A percentile compares a stretch with the other conserved stretches of the same genome.
Evolutionary conservation across 805 yeast genomes (phyloP).

Genomic region (Starmerella riodocensis): DNA sequence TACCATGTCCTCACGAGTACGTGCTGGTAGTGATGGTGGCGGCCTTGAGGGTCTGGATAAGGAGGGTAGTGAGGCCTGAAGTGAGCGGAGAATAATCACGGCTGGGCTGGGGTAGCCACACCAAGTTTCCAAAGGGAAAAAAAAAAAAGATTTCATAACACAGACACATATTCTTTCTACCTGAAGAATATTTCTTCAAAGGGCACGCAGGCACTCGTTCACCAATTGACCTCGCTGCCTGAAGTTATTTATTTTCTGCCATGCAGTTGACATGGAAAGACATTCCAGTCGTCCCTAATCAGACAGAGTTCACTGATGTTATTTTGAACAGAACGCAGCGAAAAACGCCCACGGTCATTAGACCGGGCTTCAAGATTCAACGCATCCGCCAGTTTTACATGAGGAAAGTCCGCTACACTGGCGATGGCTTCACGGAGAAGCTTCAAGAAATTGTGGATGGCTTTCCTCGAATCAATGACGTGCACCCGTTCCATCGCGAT

Average conservation of each 20-base stretch:
- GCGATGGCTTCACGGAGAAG: slow-evolving; percentile 92
- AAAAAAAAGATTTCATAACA: slow-evolving; percentile 2
- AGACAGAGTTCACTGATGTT: slow-evolving; percentile 89
- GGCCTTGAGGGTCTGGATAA: no score
- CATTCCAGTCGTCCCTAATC: slow-evolving; percentile 84
- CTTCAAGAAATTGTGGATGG: slow-evolving; percentile 72
- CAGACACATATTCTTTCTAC: neutral
- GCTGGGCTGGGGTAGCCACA: no score
- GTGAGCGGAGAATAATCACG: no score
- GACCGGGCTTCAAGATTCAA: slow-evolving; percentile 91
- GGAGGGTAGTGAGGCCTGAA: no score
- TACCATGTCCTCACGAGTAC: no score
- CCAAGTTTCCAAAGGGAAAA: neutral
- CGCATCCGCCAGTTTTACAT: slow-evolving; percentile 95
- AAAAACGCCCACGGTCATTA: slow-evolving; percentile 96
- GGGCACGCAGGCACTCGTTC: neutral
- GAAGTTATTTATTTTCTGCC: no score
- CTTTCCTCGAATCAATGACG: slow-evolving; percentile 92
- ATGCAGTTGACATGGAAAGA: slow-evolving; percentile 99
- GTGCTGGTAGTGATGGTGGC: no score
- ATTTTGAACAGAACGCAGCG: slow-evolving; percentile 96
- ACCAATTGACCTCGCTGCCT: slow-evolving; percentile 1
- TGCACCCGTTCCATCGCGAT: slow-evolving; percentile 97
- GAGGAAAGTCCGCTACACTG: slow-evolving; percentile 94
- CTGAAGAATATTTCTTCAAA: slow-evolving; percentile 2